Conservation (phyloP, 2,329 filamentous ascomycete genomes). For the Alternaria consortialis region DNA sequence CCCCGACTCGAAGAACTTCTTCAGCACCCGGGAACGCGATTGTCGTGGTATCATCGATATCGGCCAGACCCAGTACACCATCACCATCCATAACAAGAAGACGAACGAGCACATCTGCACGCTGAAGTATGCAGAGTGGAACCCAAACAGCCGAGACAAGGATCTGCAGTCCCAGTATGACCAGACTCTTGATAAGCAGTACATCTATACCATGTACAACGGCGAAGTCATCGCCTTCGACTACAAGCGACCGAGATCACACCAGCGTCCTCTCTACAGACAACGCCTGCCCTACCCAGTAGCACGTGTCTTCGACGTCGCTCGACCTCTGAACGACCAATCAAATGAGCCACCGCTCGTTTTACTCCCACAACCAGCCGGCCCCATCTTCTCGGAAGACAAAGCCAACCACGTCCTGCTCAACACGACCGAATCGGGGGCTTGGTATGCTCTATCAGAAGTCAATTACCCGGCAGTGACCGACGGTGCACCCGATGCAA, state of each 20-base stretch:
- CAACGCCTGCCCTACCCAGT: slow-evolving; percentile 79
- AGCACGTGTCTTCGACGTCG: slow-evolving; percentile 87
- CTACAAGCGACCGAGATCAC: slow-evolving; percentile 60
- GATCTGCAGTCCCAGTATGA: slow-evolving; percentile 87
- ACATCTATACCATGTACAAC: slow-evolving; percentile 87
- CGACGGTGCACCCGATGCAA: slow-evolving; percentile 68
- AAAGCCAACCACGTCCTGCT: slow-evolving; percentile 70
- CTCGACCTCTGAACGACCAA: slow-evolving; percentile 74
- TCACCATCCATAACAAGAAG: slow-evolving; percentile 80
- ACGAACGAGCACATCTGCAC: slow-evolving; percentile 82
- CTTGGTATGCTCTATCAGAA: slow-evolving; percentile 95
- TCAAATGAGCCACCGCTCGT: slow-evolving; percentile 77
- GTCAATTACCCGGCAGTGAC: slow-evolving; percentile 85
- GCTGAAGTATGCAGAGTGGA: slow-evolving; percentile 93
- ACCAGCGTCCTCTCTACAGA: slow-evolving; percentile 42
- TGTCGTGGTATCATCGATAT: slow-evolving; percentile 83
- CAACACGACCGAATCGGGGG: slow-evolving; percentile 84
- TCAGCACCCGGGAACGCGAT: slow-evolving; percentile 64
- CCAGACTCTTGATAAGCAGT: slow-evolving; percentile 82
- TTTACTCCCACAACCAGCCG: slow-evolving; percentile 83
- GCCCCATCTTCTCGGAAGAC: slow-evolving; percentile 61
- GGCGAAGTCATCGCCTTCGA: slow-evolving; percentile 85
- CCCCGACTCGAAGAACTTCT: slow-evolving; percentile 63
- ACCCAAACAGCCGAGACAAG: slow-evolving; percentile 86
- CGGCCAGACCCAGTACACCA: slow-evolving; percentile 87